Percentiles rank a stretch among this genome's conserved stretches.
Conservation (phyloP, 805 yeast genomes). For the Hanseniaspora singularis region DNA sequence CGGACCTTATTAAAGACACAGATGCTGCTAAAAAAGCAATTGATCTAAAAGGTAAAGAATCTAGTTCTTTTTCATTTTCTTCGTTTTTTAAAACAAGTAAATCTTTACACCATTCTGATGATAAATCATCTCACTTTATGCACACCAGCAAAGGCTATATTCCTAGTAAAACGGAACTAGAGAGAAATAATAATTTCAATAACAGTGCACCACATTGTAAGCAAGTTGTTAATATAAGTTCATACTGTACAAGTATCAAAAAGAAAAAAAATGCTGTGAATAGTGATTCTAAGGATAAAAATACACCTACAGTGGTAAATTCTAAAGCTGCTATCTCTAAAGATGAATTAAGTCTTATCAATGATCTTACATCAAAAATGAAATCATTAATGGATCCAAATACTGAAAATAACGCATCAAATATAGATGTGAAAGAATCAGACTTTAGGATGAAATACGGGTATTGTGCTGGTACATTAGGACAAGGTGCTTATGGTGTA, state of each 20-base stretch:
- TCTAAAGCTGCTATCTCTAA: slow-evolving; percentile 38
- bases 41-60: slow-evolving; percentile 3
- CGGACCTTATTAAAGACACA: slow-evolving; percentile 3
- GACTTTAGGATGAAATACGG: slow-evolving; percentile 39
- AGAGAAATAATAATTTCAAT: slow-evolving; percentile 12
- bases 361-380: slow-evolving; percentile 37
- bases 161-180: slow-evolving; percentile 13
- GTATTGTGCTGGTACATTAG: slow-evolving; percentile 43
- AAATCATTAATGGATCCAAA: slow-evolving; percentile 32
- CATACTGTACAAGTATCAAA: slow-evolving; percentile 8
- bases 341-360: slow-evolving; percentile 38
- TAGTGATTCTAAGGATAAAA: background rate
- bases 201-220: slow-evolving; percentile 15
- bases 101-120: slow-evolving; percentile 2
- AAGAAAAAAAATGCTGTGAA: slow-evolving; percentile 2
- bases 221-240: slow-evolving; percentile 6
- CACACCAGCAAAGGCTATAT: slow-evolving; percentile 11
- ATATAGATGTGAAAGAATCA: slow-evolving; percentile 22
- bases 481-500: slow-evolving; percentile 94
- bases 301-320: slow-evolving; percentile 24
- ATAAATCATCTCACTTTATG: background rate
- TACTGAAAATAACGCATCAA: background rate
- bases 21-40: slow-evolving; percentile 5
- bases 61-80: slow-evolving; percentile 10
- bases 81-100: slow-evolving; percentile 13